Evolutionary conservation across 2,329 filamentous ascomycete species (phyloP).

Genomic region (Talaromyces sp.): DNA sequence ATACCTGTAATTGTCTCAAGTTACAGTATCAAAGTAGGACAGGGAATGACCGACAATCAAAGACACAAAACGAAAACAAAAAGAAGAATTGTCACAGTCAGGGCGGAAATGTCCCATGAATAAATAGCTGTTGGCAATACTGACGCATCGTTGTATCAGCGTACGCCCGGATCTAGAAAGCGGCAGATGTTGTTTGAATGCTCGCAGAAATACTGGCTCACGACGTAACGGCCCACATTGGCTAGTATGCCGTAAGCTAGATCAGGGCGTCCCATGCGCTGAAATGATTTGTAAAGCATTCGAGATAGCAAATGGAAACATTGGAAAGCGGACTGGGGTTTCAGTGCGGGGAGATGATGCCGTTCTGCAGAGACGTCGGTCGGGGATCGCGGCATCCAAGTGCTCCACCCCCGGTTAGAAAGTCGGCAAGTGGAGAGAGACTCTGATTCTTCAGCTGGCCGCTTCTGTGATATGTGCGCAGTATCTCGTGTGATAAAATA

Average conservation of each 20-base stretch:
- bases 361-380: neutral
- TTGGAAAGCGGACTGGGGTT: neutral
- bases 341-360: neutral
- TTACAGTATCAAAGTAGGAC: neutral
- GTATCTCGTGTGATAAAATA: too few species aligned
- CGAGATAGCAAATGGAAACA: neutral
- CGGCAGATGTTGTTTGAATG: slow-evolving; percentile 2
- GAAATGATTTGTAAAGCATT: neutral
- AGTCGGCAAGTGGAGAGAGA: slow-evolving; percentile 16
- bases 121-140: neutral
- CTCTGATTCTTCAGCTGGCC: neutral
- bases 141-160: neutral
- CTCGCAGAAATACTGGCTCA: neutral
- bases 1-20: neutral
- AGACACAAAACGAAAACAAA: neutral
- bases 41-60: neutral
- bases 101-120: neutral
- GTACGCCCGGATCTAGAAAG: slow-evolving; percentile 2
- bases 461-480: too few species aligned
- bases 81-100: neutral
- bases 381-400: neutral
- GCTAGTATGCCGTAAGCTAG: neutral
- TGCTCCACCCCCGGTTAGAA: slow-evolving; percentile 12
- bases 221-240: neutral
- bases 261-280: neutral